These are phyloP conservation scores for Saccharum hybrid DNA, from an alignment of 202 grass and related monocot genomes.

Conservation along the genomic window DNA sequence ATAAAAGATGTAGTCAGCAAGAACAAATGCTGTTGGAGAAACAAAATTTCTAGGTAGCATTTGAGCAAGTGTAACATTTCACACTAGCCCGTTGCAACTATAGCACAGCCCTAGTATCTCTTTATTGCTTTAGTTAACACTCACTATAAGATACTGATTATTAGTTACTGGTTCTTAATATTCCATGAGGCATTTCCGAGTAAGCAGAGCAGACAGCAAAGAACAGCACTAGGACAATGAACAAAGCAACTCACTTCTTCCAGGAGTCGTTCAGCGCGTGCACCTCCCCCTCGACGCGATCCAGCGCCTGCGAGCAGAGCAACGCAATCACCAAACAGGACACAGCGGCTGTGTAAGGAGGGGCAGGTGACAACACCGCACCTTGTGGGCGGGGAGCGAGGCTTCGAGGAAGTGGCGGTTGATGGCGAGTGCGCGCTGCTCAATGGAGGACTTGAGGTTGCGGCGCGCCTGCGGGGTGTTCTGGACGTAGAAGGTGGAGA, in stretches of 20 bases:
- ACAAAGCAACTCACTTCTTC: constrained; percentile 67
- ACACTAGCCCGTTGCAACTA: background rate
- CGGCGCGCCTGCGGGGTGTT: constrained; percentile 92
- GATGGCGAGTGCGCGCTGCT: constrained; percentile 88
- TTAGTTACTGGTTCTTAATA: background rate
- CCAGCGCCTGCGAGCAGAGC: constrained; percentile 65
- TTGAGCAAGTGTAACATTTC: constrained; percentile 3
- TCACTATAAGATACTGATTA: background rate
- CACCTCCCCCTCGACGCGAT: constrained; percentile 87
- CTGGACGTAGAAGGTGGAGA: constrained; percentile 86
- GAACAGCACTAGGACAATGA: constrained; percentile 24
- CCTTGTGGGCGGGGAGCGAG: constrained; percentile 79
- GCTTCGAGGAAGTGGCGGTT: constrained; percentile 93
- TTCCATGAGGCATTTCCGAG: constrained; percentile 11
- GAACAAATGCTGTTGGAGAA: background rate
- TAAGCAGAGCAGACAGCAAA: constrained; percentile 16
- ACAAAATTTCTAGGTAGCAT: constrained; percentile 5
- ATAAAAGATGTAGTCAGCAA: constrained; percentile 5
- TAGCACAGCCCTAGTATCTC: background rate
- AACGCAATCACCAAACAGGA: constrained; percentile 40
- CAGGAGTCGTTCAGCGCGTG: constrained; percentile 77
- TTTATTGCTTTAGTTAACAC: background rate
- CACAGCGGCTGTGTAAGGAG: background rate
- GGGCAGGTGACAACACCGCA: background rate
- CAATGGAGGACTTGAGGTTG: constrained; percentile 95